Conservation (phyloP, 345 rosid genomes). For the Orychophragmus violaceus region DNA sequence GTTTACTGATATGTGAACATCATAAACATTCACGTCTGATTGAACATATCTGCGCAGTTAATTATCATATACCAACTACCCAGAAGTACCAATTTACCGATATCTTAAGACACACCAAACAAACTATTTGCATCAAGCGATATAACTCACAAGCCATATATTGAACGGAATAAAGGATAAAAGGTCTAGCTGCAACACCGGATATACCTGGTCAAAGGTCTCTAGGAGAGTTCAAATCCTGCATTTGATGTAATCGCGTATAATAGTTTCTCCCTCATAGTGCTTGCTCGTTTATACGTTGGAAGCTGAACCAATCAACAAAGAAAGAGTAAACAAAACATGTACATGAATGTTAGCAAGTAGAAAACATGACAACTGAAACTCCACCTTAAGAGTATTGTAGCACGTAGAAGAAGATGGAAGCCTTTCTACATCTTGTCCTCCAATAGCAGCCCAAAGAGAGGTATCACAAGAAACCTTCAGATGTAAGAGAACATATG, state of each 20-base stretch:
- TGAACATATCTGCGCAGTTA: neutral
- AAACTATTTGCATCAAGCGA: neutral
- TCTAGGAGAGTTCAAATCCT: slow-evolving; percentile 94
- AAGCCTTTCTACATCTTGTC: slow-evolving; percentile 95
- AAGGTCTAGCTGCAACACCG: slow-evolving; percentile 27
- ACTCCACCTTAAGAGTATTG: slow-evolving; percentile 87
- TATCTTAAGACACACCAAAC: slow-evolving; percentile 1
- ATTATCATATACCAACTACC: slow-evolving; percentile 8
- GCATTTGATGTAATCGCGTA: slow-evolving; percentile 93
- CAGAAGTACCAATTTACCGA: neutral
- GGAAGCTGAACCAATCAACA: slow-evolving; percentile 71
- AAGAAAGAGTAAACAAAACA: slow-evolving; percentile 15
- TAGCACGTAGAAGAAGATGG: slow-evolving; percentile 99
- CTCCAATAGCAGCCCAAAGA: slow-evolving; percentile 89
- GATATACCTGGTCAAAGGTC: slow-evolving; percentile 20
- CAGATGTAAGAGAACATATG: neutral
- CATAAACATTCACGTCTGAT: neutral
- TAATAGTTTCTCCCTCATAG: slow-evolving; percentile 83
- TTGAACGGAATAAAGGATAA: neutral
- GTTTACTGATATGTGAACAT: neutral
- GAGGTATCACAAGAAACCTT: slow-evolving; percentile 87
- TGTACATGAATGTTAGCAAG: neutral
- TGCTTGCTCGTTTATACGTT: slow-evolving; percentile 79
- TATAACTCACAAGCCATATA: neutral
- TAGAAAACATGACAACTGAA: neutral